Percentiles rank a stretch among this genome's conserved stretches.
phyloP scores from a whole-genome alignment of 257 asterid species.

The Gentiana dahurica region DNA sequence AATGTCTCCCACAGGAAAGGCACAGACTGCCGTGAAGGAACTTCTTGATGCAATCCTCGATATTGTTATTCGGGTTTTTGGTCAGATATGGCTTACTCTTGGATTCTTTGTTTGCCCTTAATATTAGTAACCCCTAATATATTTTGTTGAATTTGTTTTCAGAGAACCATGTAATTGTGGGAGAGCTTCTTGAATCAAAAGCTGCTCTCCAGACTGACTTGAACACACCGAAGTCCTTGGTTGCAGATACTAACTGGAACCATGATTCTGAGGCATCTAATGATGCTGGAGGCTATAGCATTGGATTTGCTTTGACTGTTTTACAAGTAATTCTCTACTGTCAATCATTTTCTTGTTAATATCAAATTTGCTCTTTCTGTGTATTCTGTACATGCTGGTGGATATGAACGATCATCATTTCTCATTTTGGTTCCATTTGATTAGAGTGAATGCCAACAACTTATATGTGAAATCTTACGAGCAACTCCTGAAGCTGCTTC shows the following conservation, averaged over 20 bases:
- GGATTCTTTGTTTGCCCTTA: constrained; percentile 15
- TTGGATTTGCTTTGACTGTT: constrained; percentile 86
- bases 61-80: constrained; percentile 68
- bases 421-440: constrained; percentile 5
- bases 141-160: constrained; percentile 13
- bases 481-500: constrained; percentile 99
- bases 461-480: constrained; percentile 95
- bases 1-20: constrained; percentile 93
- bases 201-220: constrained; percentile 75
- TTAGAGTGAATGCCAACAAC: constrained; percentile 99
- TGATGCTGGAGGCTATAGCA: constrained; percentile 91
- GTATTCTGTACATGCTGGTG: background rate
- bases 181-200: constrained; percentile 92
- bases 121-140: background rate
- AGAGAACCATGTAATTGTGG: constrained; percentile 98
- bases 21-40: constrained; percentile 78
- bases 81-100: constrained; percentile 31
- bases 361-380: constrained; percentile 6
- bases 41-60: constrained; percentile 87
- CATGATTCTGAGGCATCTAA: constrained; percentile 68
- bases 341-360: constrained; percentile 12
- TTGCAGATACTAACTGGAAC: constrained; percentile 69
- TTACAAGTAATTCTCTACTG: constrained; percentile 52
- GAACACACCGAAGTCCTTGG: constrained; percentile 79
- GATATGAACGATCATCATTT: constrained; percentile 3